These are phyloP conservation scores for Calonectria leucothoes DNA, from an alignment of 2,329 filamentous ascomycete species.

Conservation along the genomic window DNA sequence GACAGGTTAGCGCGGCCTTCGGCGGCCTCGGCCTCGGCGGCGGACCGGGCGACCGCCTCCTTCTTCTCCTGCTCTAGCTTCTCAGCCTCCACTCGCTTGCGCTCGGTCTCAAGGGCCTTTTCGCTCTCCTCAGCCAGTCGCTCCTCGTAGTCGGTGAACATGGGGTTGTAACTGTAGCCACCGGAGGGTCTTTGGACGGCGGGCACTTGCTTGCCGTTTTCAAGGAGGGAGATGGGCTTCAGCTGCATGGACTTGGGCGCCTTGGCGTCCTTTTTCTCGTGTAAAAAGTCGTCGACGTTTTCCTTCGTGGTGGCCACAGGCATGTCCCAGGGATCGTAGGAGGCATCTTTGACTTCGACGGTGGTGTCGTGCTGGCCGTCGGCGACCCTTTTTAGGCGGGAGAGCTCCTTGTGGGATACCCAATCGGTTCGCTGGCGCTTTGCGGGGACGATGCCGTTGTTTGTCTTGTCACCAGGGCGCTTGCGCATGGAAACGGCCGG, in stretches of 20 bases:
- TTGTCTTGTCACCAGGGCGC: constrained; percentile 75
- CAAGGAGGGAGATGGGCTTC: constrained; percentile 84
- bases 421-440: constrained; percentile 85
- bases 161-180: constrained; percentile 92
- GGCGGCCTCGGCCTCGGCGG: constrained; percentile 80
- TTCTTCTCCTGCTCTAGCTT: constrained; percentile 74
- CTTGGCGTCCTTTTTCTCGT: constrained; percentile 73
- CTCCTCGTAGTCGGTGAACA: constrained; percentile 85
- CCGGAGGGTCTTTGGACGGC: constrained; percentile 83
- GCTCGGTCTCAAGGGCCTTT: constrained; percentile 83
- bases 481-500: constrained; percentile 84
- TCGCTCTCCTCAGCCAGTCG: constrained; percentile 80
- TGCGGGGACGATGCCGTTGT: constrained; percentile 76
- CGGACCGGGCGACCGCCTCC: constrained; percentile 76
- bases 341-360: constrained; percentile 68
- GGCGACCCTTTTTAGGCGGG: constrained; percentile 81
- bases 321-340: constrained; percentile 83
- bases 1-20: constrained; percentile 74
- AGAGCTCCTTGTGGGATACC: constrained; percentile 86
- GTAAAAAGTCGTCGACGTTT: constrained; percentile 67
- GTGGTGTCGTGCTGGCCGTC: constrained; percentile 73
- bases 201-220: constrained; percentile 81
- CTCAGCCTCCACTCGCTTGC: constrained; percentile 75
- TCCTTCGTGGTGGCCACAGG: constrained; percentile 53
- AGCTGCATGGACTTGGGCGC: constrained; percentile 81